Conservation (phyloP, 2,329 filamentous ascomycete genomes). For the Ceratocystis papillata region DNA sequence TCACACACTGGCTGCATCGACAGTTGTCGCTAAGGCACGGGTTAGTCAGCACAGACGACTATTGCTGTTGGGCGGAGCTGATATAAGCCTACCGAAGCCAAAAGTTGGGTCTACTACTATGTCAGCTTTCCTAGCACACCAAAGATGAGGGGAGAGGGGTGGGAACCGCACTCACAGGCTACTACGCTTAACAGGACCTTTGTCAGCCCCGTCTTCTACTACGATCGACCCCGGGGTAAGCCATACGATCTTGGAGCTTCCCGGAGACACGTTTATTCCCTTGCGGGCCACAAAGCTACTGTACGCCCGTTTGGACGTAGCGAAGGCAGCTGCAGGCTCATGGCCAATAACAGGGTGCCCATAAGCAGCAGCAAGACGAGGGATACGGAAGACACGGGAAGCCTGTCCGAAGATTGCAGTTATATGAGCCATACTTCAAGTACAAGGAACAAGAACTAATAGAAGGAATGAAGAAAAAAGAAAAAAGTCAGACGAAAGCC, state of each 20-base stretch:
- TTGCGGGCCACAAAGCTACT: background rate
- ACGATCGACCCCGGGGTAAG: background rate
- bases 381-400: background rate
- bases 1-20: conserved; percentile 35
- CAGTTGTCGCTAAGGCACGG: conserved; percentile 34
- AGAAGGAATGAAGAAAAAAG: too few relatives aligned
- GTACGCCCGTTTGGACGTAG: background rate
- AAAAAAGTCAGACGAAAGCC: too few relatives aligned
- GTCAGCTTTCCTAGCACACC: background rate
- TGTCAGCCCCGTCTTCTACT: background rate
- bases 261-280: background rate
- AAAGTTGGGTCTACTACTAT: conserved; percentile 17
- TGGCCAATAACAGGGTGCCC: background rate
- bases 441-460: too few relatives aligned
- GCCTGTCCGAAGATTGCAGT: background rate
- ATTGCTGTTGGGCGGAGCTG: background rate
- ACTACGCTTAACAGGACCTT: background rate
- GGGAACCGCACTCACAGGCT: conserved; percentile 20
- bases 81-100: conserved; percentile 20
- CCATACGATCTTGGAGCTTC: background rate
- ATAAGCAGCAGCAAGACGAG: background rate
- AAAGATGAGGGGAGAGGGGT: background rate
- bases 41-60: background rate
- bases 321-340: background rate
- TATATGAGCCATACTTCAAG: background rate